Conservation (phyloP, 306 rosid genomes). For the Casuarina equisetifolia region DNA sequence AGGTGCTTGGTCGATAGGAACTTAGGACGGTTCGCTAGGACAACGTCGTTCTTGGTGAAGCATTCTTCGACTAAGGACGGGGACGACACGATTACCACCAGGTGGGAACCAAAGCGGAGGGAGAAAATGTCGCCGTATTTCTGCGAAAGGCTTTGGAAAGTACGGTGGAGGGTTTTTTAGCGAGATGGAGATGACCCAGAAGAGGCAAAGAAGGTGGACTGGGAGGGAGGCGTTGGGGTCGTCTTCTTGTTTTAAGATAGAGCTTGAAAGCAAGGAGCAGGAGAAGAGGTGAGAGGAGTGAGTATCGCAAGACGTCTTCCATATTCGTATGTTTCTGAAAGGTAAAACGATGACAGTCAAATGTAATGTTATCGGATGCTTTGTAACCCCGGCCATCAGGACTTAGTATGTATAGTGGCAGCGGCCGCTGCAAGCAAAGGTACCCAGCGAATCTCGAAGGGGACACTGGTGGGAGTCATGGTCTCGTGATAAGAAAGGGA, state of each 20-base stretch:
- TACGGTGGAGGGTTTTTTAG: slow-evolving; percentile 42
- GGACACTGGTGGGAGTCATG: no score
- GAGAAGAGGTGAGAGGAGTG: slow-evolving; percentile 8
- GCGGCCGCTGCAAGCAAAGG: no score
- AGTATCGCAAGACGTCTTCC: background rate
- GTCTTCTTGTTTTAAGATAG: background rate
- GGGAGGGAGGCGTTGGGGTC: slow-evolving; percentile 47
- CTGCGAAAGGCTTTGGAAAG: slow-evolving; percentile 33
- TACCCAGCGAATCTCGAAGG: no score
- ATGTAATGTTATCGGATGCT: no score
- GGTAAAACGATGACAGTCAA: no score
- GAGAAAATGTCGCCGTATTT: slow-evolving; percentile 43
- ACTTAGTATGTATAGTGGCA: no score
- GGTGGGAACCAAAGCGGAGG: slow-evolving; percentile 34
- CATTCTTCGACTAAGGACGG: slow-evolving; percentile 52
- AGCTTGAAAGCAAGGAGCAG: slow-evolving; percentile 28
- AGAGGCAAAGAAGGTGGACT: slow-evolving; percentile 51
- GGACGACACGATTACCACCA: slow-evolving; percentile 49
- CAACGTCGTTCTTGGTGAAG: slow-evolving; percentile 64
- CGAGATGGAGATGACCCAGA: slow-evolving; percentile 58
- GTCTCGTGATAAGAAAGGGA: no score
- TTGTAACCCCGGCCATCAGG: no score
- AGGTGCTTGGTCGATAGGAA: slow-evolving; percentile 35
- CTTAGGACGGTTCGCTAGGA: slow-evolving; percentile 50
- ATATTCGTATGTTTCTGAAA: no score